Evolutionary conservation across 2,329 filamentous ascomycete genomes (phyloP), one percentile per base, ranked within the genome.

Genomic region (Pyricularia sp.): DNA sequence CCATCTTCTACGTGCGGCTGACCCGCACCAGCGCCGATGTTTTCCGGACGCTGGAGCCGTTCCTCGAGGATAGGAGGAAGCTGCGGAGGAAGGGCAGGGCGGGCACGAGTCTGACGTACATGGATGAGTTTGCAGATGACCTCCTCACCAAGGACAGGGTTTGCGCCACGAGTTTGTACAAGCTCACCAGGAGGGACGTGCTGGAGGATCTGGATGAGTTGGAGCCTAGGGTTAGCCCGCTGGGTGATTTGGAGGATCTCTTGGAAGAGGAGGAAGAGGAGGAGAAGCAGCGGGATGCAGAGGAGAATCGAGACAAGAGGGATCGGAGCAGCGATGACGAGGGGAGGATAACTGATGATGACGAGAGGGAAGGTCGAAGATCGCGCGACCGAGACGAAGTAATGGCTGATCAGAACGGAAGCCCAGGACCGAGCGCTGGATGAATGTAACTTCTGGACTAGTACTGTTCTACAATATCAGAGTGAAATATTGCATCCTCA

Each of bases 81-180:
- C 73, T 99, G 75, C 86, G 89, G 75, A 80, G 91, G 66, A 84
- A 89, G 70, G 88, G 87, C 16, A 85, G 91, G 68, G 84, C 86
- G 31, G 89, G 90, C 1, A 93, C 90, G 68, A 81, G 79, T 13
- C 75, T 99, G 70, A 94, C 91, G 2, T 89, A 84, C 71, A 81
- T 99, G 76, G 94, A 99, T 75, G 88, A 93, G 70, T 97, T 99
- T 74, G 86, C 97, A 65, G 94, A 99, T 74, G 92, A 97, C 67
- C 77, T 99, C 69, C 79, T 99, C 68, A 89, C 85, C 0, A 96
- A 96, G 76, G 91, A 96, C 65, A 83, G 94, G 64, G 88, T 97
- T 0, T 97, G 93, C 73, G 93, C 88, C 49, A 97, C 94, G 3
- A 96, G 88, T 72, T 73, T 99, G 70, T 96, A 91, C 87, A 96